Evolutionary conservation across 495 filamentous ascomycete species (phyloP).

Genomic region (Hypoxylon fragiforme): DNA sequence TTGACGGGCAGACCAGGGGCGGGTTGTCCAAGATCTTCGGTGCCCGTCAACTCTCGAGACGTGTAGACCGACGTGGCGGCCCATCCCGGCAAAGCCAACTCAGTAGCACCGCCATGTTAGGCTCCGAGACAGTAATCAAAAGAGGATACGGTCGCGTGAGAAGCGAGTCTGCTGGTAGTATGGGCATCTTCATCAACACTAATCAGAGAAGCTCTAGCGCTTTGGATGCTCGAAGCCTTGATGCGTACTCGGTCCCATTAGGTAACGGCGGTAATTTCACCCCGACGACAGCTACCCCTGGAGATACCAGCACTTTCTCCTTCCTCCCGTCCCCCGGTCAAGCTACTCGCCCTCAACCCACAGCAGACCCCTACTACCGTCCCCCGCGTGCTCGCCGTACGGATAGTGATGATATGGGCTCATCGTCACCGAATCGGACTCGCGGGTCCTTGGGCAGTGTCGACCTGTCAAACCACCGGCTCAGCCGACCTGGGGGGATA

Average conservation of each 20-base stretch:
- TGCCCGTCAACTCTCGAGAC: slow-evolving; percentile 85
- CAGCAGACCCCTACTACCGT: slow-evolving; percentile 78
- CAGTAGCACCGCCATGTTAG: slow-evolving; percentile 79
- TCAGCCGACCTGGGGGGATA: slow-evolving; percentile 40
- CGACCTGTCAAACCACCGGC: slow-evolving; percentile 54
- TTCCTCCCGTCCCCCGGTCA: slow-evolving; percentile 61
- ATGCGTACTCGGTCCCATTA: slow-evolving; percentile 41
- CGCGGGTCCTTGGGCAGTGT: slow-evolving; percentile 54
- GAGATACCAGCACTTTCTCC: slow-evolving; percentile 69
- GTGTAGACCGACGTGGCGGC: slow-evolving; percentile 62
- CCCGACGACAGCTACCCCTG: slow-evolving; percentile 70
- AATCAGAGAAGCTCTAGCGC: slow-evolving; percentile 49
- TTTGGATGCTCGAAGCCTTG: slow-evolving; percentile 47
- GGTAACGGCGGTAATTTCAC: slow-evolving; percentile 61
- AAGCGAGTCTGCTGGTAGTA: slow-evolving; percentile 80
- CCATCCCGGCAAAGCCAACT: slow-evolving; percentile 73
- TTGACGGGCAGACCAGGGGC: slow-evolving; percentile 72
- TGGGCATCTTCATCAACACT: slow-evolving; percentile 64
- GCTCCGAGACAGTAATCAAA: slow-evolving; percentile 63
- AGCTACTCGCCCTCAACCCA: slow-evolving; percentile 46
- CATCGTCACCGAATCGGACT: slow-evolving; percentile 44
- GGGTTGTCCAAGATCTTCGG: slow-evolving; percentile 91
- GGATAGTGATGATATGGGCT: slow-evolving; percentile 54
- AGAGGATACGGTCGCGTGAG: slow-evolving; percentile 72
- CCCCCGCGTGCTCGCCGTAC: slow-evolving; percentile 71